Evolutionary conservation across 164 flowering plant genomes (phyloP).

Genomic region (Brasenia schreberi): DNA sequence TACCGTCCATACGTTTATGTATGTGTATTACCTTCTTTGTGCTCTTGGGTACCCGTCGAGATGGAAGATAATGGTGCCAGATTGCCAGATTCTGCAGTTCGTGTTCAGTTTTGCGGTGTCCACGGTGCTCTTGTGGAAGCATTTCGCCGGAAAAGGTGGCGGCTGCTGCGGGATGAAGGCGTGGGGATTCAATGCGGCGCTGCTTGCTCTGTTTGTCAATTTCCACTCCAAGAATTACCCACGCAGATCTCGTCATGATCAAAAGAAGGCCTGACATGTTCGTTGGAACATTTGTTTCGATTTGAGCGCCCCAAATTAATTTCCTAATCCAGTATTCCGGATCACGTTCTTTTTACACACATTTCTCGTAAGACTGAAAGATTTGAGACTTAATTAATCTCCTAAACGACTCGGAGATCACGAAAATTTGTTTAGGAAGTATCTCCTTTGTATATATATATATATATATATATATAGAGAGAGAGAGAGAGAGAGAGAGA

Average conservation of each 20-base stretch:
- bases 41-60: slow-evolving; percentile 46
- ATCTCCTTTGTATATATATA: no score
- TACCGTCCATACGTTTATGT: slow-evolving; percentile 72
- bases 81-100: slow-evolving; percentile 80
- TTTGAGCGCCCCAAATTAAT: no score
- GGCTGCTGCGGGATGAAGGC: slow-evolving; percentile 76
- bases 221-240: slow-evolving; percentile 54
- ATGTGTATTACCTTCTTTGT: slow-evolving; percentile 54
- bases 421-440: no score
- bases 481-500: no score
- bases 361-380: no score
- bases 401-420: no score
- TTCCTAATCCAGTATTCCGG: no score
- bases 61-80: slow-evolving; percentile 85
- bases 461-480: no score
- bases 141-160: slow-evolving; percentile 21
- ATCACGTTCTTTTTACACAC: no score
- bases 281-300: no score
- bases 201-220: slow-evolving; percentile 48
- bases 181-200: slow-evolving; percentile 76
- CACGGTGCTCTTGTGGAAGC: slow-evolving; percentile 42
- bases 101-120: slow-evolving; percentile 52
- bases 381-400: no score
- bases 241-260: background rate
- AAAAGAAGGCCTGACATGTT: background rate